A percentile compares a stretch with the other conserved stretches of the same genome.
phyloP scores from a whole-genome alignment of 192 early-diverging fungal species.

The Phycomyces blakesleeanus region DNA sequence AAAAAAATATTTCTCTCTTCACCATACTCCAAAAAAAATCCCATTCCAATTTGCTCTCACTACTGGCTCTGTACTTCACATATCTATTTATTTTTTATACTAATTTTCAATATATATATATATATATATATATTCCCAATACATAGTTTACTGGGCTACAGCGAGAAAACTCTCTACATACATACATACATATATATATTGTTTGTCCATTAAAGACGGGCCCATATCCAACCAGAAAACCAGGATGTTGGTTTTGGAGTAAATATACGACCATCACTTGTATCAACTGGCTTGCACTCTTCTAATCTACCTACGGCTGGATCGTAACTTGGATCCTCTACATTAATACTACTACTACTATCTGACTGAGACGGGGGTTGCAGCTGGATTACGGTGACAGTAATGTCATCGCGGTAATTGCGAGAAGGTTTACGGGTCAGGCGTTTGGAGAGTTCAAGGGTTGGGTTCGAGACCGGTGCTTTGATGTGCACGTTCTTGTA shows the following conservation, averaged over 20 bases:
- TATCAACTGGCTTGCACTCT: slow-evolving; percentile 1
- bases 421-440: slow-evolving; percentile 41
- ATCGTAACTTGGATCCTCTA: neutral
- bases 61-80: no score
- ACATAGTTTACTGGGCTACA: no score
- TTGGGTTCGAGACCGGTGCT: slow-evolving; percentile 3
- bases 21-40: no score
- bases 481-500: slow-evolving; percentile 17
- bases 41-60: no score
- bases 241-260: slow-evolving; percentile 4
- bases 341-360: no score
- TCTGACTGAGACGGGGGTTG: no score
- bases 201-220: slow-evolving; percentile 9
- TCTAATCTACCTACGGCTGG: slow-evolving; percentile 10
- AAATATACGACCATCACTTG: neutral
- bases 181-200: no score
- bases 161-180: no score
- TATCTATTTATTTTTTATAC: no score
- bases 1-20: no score
- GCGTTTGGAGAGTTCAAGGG: slow-evolving; percentile 31
- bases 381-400: slow-evolving; percentile 57
- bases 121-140: no score
- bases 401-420: slow-evolving; percentile 79
- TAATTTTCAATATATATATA: no score
- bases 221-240: slow-evolving; percentile 20